phyloP scores from a whole-genome alignment of 2,329 filamentous ascomycete species.

The Chaetomium globosum region DNA sequence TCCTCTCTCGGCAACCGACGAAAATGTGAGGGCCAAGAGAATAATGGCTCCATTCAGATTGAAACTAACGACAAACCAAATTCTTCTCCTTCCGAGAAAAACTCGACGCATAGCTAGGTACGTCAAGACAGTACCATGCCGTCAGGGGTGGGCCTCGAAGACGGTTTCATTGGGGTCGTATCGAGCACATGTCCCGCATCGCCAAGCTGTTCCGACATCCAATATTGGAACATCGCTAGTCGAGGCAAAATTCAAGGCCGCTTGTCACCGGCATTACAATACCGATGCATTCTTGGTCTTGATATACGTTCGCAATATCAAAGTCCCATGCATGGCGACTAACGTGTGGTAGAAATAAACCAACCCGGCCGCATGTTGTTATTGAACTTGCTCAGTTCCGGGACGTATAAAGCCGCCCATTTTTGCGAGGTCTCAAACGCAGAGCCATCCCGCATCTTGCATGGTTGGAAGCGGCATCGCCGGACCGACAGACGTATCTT shows the following conservation, averaged over 20 bases:
- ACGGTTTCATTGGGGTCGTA: neutral
- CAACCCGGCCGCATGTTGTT: constrained; percentile 19
- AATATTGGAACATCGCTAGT: neutral
- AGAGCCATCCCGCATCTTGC: neutral
- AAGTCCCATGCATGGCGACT: constrained; percentile 32
- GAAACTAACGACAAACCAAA: neutral
- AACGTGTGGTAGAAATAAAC: neutral
- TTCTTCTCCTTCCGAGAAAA: too few relatives aligned
- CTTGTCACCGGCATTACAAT: neutral
- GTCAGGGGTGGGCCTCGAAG: neutral
- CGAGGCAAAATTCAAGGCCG: neutral
- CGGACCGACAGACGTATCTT: neutral
- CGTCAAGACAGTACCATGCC: neutral
- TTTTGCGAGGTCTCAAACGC: neutral
- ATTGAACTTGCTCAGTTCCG: neutral
- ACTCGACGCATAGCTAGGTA: too few relatives aligned
- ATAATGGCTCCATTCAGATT: neutral
- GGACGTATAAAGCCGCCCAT: neutral
- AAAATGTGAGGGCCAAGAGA: neutral
- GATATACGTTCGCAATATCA: constrained; percentile 25
- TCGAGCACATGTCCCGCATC: neutral
- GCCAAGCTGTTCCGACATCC: neutral
- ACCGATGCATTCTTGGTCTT: neutral
- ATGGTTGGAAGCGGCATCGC: neutral
- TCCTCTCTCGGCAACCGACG: neutral